phyloP scores from a whole-genome alignment of 108 stramenopile genomes.

The Heterococcus sp. region DNA sequence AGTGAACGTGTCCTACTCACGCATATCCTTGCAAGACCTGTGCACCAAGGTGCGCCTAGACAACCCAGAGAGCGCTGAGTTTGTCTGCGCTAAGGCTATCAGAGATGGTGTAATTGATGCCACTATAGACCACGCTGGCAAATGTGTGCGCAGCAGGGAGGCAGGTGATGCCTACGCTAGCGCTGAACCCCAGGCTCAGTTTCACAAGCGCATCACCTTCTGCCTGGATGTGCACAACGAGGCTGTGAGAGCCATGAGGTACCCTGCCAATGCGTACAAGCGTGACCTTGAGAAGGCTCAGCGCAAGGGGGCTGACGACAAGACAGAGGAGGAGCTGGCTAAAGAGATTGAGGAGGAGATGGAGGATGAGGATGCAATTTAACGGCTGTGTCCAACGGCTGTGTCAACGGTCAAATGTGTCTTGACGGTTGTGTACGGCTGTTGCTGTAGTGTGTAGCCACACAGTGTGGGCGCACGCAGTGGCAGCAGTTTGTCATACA shows the following conservation, averaged over 20 bases:
- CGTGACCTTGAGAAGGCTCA: constrained; percentile 21
- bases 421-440: no score
- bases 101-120: constrained; percentile 97
- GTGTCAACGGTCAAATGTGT: no score
- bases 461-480: no score
- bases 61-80: constrained; percentile 69
- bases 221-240: no score
- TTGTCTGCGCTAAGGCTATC: constrained; percentile 94
- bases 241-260: constrained; percentile 92
- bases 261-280: constrained; percentile 85
- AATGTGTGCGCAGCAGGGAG: no score
- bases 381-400: no score
- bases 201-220: constrained; percentile 85
- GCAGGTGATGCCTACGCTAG: constrained; percentile 92
- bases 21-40: constrained; percentile 82
- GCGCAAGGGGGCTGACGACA: constrained; percentile 17
- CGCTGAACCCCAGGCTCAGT: constrained; percentile 85
- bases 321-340: constrained; percentile 40
- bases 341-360: constrained; percentile 48
- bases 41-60: constrained; percentile 54
- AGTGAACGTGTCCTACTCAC: constrained; percentile 78
- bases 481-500: no score
- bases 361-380: constrained; percentile 47
- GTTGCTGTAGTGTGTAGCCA: no score
- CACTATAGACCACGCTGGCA: constrained; percentile 92